Evolutionary conservation across 352 stramenopile species (phyloP).

Genomic region (Globisporangium ultimum): DNA sequence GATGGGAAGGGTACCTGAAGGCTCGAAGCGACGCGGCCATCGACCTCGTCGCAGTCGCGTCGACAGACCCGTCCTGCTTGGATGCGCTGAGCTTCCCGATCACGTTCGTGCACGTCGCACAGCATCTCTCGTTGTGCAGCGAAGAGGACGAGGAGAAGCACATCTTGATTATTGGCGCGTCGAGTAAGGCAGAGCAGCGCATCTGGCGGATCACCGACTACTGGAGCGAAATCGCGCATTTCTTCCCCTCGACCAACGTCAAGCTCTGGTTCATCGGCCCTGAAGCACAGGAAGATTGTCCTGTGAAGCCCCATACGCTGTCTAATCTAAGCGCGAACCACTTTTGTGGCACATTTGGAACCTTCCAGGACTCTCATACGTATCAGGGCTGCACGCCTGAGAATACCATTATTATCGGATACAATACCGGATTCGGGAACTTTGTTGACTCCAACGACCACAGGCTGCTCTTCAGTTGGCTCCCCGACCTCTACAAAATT

Average conservation of each 20-base stretch:
- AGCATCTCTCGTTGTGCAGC: constrained; percentile 27
- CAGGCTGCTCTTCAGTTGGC: constrained; percentile 68
- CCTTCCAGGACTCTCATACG: constrained; percentile 35
- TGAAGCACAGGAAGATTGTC: constrained; percentile 27
- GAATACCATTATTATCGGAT: constrained; percentile 60
- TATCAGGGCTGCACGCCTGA: constrained; percentile 25
- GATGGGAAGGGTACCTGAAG: constrained; percentile 54
- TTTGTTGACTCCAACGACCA: constrained; percentile 55
- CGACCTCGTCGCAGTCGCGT: constrained; percentile 36
- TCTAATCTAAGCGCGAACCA: constrained; percentile 30
- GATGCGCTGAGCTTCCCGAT: constrained; percentile 72
- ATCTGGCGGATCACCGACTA: constrained; percentile 67
- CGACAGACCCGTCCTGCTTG: constrained; percentile 60
- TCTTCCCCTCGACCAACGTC: constrained; percentile 30
- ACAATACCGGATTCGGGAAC: constrained; percentile 80
- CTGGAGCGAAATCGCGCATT: constrained; percentile 50
- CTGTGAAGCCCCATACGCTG: constrained; percentile 5
- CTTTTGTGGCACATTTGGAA: constrained; percentile 46
- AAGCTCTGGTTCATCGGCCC: constrained; percentile 64
- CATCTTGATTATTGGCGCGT: constrained; percentile 58
- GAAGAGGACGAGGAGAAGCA: constrained; percentile 11
- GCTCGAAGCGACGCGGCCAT: constrained; percentile 18
- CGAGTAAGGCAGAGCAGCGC: constrained; percentile 67
- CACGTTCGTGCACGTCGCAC: constrained; percentile 47
- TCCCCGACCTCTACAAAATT: constrained; percentile 58